Evolutionary conservation across 805 yeast genomes (phyloP).

Genomic region (Candida dajiaensis): DNA sequence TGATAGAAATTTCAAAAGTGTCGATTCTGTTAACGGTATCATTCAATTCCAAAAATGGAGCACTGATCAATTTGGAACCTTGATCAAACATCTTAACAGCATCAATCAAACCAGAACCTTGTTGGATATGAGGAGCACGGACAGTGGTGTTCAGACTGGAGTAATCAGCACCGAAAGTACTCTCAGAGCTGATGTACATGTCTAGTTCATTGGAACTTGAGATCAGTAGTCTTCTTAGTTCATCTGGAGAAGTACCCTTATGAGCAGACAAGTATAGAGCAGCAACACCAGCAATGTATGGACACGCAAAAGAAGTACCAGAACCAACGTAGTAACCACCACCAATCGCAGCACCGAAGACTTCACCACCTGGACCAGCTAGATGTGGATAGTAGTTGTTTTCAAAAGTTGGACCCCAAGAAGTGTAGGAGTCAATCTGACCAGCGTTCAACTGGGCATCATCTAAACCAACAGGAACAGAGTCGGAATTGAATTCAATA

Average conservation of each 20-base stretch:
- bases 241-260: slow-evolving; percentile 4
- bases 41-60: slow-evolving; percentile 8
- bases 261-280: slow-evolving; percentile 7
- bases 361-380: slow-evolving; percentile 16
- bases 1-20: slow-evolving; percentile 8
- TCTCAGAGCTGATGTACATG: background rate
- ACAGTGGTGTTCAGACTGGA: background rate
- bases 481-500: slow-evolving; percentile 1
- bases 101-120: slow-evolving; percentile 14
- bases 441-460: slow-evolving; percentile 6
- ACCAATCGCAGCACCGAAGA: slow-evolving; percentile 10
- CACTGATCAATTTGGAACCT: slow-evolving; percentile 5
- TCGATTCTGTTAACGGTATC: slow-evolving; percentile 12
- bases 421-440: slow-evolving; percentile 8
- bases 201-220: slow-evolving; percentile 3
- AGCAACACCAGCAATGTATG: slow-evolving; percentile 15
- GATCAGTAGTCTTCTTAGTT: slow-evolving; percentile 2
- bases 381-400: slow-evolving; percentile 12
- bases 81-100: slow-evolving; percentile 8
- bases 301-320: slow-evolving; percentile 15
- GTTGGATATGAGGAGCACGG: slow-evolving; percentile 11
- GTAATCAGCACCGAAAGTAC: slow-evolving; percentile 1
- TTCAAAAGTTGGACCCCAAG: slow-evolving; percentile 17
- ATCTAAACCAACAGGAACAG: background rate
- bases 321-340: slow-evolving; percentile 6